Evolutionary conservation across 2,329 filamentous ascomycete genomes (phyloP).

Genomic region (Colletotrichum plurivorum): DNA sequence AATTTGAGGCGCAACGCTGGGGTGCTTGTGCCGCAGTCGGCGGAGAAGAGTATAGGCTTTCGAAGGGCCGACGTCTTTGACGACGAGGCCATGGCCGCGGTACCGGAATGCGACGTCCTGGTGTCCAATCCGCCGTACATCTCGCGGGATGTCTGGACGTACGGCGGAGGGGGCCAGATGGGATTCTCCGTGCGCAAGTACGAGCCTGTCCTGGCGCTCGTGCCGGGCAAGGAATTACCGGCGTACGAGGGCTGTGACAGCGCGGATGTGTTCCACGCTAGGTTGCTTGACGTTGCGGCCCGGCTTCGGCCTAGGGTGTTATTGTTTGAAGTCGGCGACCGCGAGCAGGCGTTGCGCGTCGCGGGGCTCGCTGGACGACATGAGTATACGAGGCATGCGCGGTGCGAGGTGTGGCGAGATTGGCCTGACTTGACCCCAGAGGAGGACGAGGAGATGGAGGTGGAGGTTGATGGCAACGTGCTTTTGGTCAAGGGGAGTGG

Average conservation of each 20-base stretch:
- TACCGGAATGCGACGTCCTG: constrained; percentile 72
- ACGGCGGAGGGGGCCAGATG: constrained; percentile 53
- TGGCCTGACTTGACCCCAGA: constrained; percentile 62
- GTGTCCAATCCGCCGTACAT: constrained; percentile 95
- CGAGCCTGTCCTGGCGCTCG: constrained; percentile 86
- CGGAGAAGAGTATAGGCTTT: no score
- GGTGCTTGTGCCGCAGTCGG: constrained; percentile 40
- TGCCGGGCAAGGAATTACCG: constrained; percentile 60
- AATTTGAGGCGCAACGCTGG: constrained; percentile 72
- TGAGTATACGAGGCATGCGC: constrained; percentile 46
- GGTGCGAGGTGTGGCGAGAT: constrained; percentile 81
- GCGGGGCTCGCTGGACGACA: constrained; percentile 59
- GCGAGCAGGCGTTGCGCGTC: constrained; percentile 77
- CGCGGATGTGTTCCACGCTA: constrained; percentile 76
- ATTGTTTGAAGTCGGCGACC: constrained; percentile 80
- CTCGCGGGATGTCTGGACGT: constrained; percentile 65
- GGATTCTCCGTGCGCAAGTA: constrained; percentile 85
- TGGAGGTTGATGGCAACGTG: constrained; percentile 43
- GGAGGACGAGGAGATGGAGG: constrained; percentile 45
- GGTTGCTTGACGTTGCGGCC: constrained; percentile 70
- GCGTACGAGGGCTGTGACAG: constrained; percentile 49
- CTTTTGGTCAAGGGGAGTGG: constrained; percentile 60
- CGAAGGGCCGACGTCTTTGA: constrained; percentile 68
- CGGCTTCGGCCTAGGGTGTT: constrained; percentile 67
- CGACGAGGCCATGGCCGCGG: constrained; percentile 51